phyloP scores from a whole-genome alignment of 768 basidiomycete genomes.

The Rhodotorula graminis region DNA sequence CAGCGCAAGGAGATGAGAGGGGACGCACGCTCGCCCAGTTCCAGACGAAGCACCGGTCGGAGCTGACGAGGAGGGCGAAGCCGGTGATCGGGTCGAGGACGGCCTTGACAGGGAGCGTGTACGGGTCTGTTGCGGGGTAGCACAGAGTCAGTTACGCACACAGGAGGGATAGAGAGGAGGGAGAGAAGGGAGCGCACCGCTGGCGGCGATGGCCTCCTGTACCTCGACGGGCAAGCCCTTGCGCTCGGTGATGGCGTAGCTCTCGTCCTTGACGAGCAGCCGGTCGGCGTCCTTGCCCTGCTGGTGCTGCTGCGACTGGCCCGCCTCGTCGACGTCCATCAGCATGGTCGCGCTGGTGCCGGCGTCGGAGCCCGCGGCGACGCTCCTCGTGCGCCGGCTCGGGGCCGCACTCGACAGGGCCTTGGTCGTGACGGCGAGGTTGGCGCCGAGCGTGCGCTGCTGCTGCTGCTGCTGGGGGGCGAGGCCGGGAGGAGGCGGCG shows the following conservation, averaged over 20 bases:
- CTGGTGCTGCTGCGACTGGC: background rate
- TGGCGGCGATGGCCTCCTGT: constrained; percentile 15
- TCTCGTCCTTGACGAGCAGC: constrained; percentile 33
- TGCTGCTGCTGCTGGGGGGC: background rate
- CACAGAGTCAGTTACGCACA: too few species aligned
- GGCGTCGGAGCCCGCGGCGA: background rate
- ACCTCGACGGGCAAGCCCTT: constrained; percentile 32
- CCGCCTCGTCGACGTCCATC: constrained; percentile 24
- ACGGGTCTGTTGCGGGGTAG: background rate
- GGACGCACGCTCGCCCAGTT: constrained; percentile 45
- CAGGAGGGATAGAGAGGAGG: background rate
- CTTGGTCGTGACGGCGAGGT: constrained; percentile 4
- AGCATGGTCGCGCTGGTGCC: background rate
- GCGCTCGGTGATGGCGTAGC: constrained; percentile 21
- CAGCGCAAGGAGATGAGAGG: too few species aligned
- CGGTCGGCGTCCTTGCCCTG: constrained; percentile 4
- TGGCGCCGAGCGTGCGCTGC: constrained; percentile 4
- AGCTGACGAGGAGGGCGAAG: constrained; percentile 44
- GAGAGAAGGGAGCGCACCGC: constrained; percentile 16
- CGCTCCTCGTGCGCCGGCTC: constrained; percentile 7
- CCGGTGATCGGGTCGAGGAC: constrained; percentile 43
- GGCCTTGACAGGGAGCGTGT: constrained; percentile 28
- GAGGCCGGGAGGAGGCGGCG: background rate
- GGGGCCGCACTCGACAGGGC: background rate
- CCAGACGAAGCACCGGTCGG: constrained; percentile 44